Percentiles rank a stretch among this genome's conserved stretches.
phyloP scores from a whole-genome alignment of 75 land plant genomes.

The Cryptomeria japonica region DNA sequence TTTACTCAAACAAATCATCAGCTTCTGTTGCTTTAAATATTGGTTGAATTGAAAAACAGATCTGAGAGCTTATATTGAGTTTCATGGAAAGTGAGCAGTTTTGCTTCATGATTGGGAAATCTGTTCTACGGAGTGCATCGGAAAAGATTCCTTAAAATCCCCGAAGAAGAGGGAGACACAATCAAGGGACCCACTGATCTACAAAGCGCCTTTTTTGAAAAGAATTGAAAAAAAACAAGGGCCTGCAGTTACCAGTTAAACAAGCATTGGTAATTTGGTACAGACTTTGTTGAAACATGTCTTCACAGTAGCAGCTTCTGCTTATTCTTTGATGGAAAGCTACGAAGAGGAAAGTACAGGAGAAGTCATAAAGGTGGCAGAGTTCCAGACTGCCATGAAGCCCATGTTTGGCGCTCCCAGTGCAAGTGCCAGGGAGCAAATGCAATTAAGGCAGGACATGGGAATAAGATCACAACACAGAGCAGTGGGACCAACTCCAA shows the following conservation, averaged over 20 bases:
- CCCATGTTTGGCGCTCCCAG: background rate
- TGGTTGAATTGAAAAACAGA: background rate
- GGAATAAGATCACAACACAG: background rate
- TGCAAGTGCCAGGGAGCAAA: background rate
- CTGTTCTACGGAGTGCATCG: background rate
- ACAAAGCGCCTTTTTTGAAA: background rate
- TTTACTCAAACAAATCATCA: background rate
- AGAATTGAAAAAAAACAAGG: too few species aligned
- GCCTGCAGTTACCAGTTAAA: background rate
- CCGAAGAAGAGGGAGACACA: background rate
- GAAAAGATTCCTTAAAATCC: conserved; percentile 13
- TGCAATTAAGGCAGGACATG: background rate
- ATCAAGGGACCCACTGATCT: conserved; percentile 1
- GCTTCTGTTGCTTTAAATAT: too few species aligned
- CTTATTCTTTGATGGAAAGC: background rate
- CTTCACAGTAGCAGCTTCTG: background rate
- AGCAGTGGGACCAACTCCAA: background rate
- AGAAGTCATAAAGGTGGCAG: background rate
- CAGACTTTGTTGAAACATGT: background rate
- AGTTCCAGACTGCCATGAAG: background rate
- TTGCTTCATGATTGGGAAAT: background rate
- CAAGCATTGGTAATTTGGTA: background rate
- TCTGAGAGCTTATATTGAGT: background rate
- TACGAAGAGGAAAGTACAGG: background rate
- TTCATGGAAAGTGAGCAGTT: background rate